A percentile compares a stretch with the other conserved stretches of the same genome.
Conservation (phyloP, 75 land plant genomes). For the Chamaecyparis obtusa region DNA sequence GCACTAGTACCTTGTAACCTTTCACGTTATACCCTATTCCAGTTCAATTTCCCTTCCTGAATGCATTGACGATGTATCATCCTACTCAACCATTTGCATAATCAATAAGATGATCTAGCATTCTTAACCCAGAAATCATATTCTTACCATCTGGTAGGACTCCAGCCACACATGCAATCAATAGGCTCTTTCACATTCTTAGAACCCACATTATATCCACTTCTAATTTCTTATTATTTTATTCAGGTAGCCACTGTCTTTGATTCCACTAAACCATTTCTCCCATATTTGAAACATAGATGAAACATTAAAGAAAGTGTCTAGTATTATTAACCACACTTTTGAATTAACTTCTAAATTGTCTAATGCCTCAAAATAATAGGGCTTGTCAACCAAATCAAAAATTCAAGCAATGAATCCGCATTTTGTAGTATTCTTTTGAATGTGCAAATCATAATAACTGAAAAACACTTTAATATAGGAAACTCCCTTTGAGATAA, state of each 20-base stretch:
- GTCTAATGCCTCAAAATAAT: background rate
- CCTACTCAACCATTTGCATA: background rate
- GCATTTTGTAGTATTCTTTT: background rate
- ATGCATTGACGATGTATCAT: background rate
- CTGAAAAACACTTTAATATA: background rate
- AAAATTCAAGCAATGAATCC: background rate
- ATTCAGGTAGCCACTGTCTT: background rate
- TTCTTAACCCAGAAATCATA: background rate
- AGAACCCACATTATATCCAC: background rate
- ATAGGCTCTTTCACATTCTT: background rate
- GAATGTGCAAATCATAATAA: background rate
- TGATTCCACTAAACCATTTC: background rate
- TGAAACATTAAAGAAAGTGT: background rate
- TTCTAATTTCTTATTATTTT: background rate
- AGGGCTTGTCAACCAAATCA: background rate
- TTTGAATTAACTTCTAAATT: background rate
- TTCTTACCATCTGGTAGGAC: background rate
- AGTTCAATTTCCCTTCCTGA: background rate
- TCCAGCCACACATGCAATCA: background rate
- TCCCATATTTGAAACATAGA: background rate
- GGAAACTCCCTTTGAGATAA: background rate
- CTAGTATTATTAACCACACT: background rate
- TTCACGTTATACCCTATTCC: conserved; percentile 9
- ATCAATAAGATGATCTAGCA: background rate
- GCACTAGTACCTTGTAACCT: background rate